Evolutionary conservation across 2,329 filamentous ascomycete species (phyloP).

Genomic region (Epichloe hybrida): DNA sequence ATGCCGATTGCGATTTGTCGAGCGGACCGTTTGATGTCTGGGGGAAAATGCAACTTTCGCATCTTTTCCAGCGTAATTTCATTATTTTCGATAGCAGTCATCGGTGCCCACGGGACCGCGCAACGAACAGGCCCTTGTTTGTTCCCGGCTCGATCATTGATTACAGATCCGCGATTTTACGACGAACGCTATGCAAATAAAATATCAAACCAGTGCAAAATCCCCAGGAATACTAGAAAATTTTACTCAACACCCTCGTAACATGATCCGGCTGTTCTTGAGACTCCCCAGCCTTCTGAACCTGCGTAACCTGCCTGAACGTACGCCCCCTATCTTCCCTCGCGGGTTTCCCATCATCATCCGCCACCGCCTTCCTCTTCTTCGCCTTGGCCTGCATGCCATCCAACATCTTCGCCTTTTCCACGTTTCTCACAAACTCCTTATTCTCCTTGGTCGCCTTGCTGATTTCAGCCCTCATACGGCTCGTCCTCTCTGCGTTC

Average conservation of each 20-base stretch:
- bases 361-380: conserved; percentile 22
- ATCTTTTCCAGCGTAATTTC: too few relatives aligned
- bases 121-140: too few relatives aligned
- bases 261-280: conserved; percentile 41
- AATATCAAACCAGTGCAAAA: background rate
- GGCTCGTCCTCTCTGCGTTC: conserved; percentile 63
- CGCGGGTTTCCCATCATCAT: conserved; percentile 9
- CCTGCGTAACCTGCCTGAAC: conserved; percentile 55
- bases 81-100: too few relatives aligned
- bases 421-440: conserved; percentile 66
- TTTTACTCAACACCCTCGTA: conserved; percentile 48
- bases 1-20: too few relatives aligned
- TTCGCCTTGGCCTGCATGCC: conserved; percentile 51
- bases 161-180: background rate
- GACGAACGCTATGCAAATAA: background rate
- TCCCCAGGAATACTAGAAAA: conserved; percentile 32
- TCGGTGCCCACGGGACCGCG: too few relatives aligned
- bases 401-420: conserved; percentile 66
- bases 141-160: too few relatives aligned
- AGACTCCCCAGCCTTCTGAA: conserved; percentile 31
- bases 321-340: conserved; percentile 23
- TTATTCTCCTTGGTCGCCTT: conserved; percentile 68
- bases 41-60: too few relatives aligned
- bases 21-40: too few relatives aligned
- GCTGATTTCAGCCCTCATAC: conserved; percentile 65